phyloP scores from a whole-genome alignment of 169 alveolate species.

The Babesia sp. region DNA sequence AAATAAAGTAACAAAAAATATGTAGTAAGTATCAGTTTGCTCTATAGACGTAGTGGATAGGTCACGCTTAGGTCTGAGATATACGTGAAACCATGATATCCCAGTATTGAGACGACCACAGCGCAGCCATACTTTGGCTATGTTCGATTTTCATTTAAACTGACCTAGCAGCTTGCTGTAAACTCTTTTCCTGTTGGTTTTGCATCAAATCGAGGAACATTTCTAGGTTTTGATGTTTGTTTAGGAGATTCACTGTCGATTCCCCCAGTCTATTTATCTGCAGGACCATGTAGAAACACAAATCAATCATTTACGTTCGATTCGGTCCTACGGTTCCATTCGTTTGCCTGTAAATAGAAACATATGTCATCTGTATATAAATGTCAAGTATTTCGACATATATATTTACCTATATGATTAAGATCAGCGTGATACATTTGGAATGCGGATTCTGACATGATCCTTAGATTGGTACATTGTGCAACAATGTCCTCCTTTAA shows the following conservation, averaged over 20 bases:
- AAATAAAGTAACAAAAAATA: too few species aligned
- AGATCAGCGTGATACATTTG: conserved; percentile 80
- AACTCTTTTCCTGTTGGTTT: conserved; percentile 35
- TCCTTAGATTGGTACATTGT: conserved; percentile 66
- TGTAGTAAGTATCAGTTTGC: too few species aligned
- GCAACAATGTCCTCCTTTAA: conserved; percentile 74
- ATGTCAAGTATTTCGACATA: too few species aligned
- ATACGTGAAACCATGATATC: too few species aligned
- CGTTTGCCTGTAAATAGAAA: conserved; percentile 76
- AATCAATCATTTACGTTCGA: conserved; percentile 57
- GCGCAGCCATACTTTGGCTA: too few species aligned
- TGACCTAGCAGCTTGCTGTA: conserved; percentile 49
- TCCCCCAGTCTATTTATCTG: conserved; percentile 61
- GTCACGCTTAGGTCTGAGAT: too few species aligned
- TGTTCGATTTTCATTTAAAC: neutral
- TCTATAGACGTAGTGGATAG: too few species aligned
- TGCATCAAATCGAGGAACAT: conserved; percentile 25
- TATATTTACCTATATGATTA: conserved; percentile 69
- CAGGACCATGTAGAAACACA: neutral
- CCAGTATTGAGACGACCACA: too few species aligned
- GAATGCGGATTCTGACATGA: conserved; percentile 80
- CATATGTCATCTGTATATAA: conserved; percentile 72
- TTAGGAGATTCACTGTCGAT: conserved; percentile 35
- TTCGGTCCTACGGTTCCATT: conserved; percentile 79
- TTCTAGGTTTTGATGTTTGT: conserved; percentile 27